phyloP scores from a whole-genome alignment of 2,329 filamentous ascomycete genomes.

The Ceratocystis variospora region DNA sequence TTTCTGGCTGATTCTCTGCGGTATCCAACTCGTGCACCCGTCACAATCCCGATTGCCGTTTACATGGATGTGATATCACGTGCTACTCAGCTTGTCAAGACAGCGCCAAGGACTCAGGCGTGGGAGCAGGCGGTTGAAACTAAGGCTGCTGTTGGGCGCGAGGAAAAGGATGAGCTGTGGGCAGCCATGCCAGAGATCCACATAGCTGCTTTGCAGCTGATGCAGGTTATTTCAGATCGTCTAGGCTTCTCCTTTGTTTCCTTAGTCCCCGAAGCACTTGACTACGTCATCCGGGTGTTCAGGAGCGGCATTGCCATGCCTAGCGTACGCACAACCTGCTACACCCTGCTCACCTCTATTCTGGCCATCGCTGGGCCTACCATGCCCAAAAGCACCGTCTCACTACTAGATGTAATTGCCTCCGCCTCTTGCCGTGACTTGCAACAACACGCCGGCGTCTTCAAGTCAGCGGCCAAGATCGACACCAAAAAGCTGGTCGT shows the following conservation, averaged over 20 bases:
- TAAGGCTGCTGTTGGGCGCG: slow-evolving; percentile 59
- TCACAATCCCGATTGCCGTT: slow-evolving; percentile 52
- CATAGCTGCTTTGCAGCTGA: slow-evolving; percentile 50
- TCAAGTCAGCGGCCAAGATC: slow-evolving; percentile 19
- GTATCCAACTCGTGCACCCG: slow-evolving; percentile 48
- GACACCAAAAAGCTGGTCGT: slow-evolving; percentile 26
- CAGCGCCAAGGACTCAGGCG: slow-evolving; percentile 33
- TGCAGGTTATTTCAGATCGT: slow-evolving; percentile 42
- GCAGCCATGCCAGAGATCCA: slow-evolving; percentile 61
- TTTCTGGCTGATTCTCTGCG: slow-evolving; percentile 51
- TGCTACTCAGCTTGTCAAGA: slow-evolving; percentile 51
- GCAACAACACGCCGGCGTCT: slow-evolving; percentile 38
- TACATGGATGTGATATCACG: slow-evolving; percentile 57
- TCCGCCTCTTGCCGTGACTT: slow-evolving; percentile 63
- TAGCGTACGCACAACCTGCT: slow-evolving; percentile 46
- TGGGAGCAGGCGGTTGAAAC: slow-evolving; percentile 43
- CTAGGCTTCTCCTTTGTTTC: slow-evolving; percentile 45
- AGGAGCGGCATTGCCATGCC: slow-evolving; percentile 39
- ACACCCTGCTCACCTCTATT: slow-evolving; percentile 43
- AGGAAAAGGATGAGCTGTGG: slow-evolving; percentile 73
- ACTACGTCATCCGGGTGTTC: slow-evolving; percentile 61
- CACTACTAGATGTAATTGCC: slow-evolving; percentile 48
- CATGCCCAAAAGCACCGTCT: slow-evolving; percentile 51
- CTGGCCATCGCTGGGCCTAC: slow-evolving; percentile 50
- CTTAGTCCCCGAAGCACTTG: slow-evolving; percentile 49